phyloP scores from a whole-genome alignment of 225 moss, liverwort and hornwort genomes.

The Polytrichum formosum region DNA sequence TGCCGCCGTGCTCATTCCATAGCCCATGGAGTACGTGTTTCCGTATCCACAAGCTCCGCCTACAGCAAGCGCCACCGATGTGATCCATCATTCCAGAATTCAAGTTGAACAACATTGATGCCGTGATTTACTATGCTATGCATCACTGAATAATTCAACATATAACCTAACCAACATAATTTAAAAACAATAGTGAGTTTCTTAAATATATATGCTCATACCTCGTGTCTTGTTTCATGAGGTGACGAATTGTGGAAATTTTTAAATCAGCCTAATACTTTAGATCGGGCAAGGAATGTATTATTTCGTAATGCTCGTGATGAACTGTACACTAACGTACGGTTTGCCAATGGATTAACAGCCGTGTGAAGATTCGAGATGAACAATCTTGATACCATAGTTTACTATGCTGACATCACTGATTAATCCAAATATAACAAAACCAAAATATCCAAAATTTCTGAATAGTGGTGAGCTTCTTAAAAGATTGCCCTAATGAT shows the following conservation, averaged over 20 bases:
- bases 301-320: neutral
- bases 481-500: too few species aligned
- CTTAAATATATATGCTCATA: too few species aligned
- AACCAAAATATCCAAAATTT: neutral
- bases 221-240: neutral
- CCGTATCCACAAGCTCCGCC: constrained; percentile 36
- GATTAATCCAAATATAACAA: neutral
- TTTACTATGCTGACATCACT: too few species aligned
- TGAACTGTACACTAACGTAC: too few species aligned
- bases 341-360: neutral
- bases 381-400: constrained; percentile 19
- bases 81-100: neutral
- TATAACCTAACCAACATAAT: neutral
- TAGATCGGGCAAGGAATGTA: neutral
- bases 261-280: neutral
- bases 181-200: too few species aligned
- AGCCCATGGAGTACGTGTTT: constrained; percentile 30
- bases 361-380: neutral
- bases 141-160: neutral
- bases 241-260: neutral
- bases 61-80: neutral
- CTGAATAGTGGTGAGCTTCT: too few species aligned
- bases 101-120: neutral
- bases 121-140: too few species aligned
- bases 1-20: constrained; percentile 33